Evolutionary conservation across 306 rosid species (phyloP).

Genomic region (Prunus kanzakura): DNA sequence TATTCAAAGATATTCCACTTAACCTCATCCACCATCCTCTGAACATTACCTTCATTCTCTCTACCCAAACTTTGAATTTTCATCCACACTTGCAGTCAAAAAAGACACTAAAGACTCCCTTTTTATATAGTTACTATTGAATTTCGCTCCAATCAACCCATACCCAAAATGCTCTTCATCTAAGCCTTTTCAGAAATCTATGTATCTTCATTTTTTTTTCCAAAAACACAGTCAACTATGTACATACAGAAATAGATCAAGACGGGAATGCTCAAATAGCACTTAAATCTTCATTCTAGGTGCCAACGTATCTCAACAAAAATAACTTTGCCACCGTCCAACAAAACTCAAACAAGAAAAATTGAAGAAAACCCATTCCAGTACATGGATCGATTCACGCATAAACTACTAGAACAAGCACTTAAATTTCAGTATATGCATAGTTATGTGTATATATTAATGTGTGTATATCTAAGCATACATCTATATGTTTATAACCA

Average conservation of each 20-base stretch:
- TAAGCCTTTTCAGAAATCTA: neutral
- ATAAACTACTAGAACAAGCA: neutral
- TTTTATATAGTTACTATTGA: neutral
- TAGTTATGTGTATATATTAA: neutral
- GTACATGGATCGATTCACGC: neutral
- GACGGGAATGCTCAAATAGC: neutral
- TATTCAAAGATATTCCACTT: neutral
- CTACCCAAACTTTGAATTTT: neutral
- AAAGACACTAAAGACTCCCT: neutral
- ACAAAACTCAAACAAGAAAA: neutral
- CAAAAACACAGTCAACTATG: neutral
- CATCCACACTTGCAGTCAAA: neutral
- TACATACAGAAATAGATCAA: neutral
- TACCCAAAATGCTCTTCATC: neutral
- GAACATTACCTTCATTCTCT: neutral
- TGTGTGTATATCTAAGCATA: neutral
- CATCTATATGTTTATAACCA: neutral
- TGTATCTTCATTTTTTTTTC: neutral
- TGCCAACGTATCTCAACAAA: neutral
- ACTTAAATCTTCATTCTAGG: neutral
- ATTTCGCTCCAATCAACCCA: neutral
- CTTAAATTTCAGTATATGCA: too few relatives aligned
- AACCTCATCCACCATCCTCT: neutral
- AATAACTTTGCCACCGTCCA: neutral
- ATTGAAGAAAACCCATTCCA: neutral